Base-by-base conservation (phyloP, 306 rosid species). In the Biancaea sappan region DNA sequence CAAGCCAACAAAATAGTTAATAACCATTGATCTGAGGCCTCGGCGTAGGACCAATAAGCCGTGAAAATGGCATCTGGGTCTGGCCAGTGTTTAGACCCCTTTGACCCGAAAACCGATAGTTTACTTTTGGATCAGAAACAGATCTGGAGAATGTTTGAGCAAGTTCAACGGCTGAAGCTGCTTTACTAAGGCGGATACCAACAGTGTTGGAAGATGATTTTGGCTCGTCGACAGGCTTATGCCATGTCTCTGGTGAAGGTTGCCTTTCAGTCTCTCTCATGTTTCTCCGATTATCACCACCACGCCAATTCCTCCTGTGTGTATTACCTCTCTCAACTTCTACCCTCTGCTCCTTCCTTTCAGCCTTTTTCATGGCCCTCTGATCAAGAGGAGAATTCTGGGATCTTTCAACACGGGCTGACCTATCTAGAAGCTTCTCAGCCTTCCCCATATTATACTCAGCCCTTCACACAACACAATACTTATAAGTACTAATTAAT, bases 21-120 rank as follows among this genome's bases (percentile, higher is more conserved):
- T 91, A 94, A 59, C 99, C 99, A 79, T 94, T 94, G 61, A 94
- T 90, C 80, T 88, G 96, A 67, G 97, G 92, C 80, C 98, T 92
- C 29, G 95, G 72, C 5, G 95, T 77, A 6, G 96, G 86, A 35
- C 92, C 92, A 86, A 80, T 90, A 77, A 95, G 87, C 75, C 99
- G 88, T 0, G 99, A 95, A 80, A 95, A 95, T 4, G 99, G 98
- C 61, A 88, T 26, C 82, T 90, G 96, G 9, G 80, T 29, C 63
- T 87, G 86, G 19, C 87, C 86, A 37, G 87, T 74, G 68, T 77
- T 80, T 65, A 84, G 76, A 47, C 83, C 88, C 85, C 80, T 86
- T 62, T 82, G 89, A 73, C 82, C 81, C 4, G 96, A 75, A 79
- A 73, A 66, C 70, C 73, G 83, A 69, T 91, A 90, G 29, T 83